Conservation (phyloP, 164 flowering plant species). For the Malania oleifera region DNA sequence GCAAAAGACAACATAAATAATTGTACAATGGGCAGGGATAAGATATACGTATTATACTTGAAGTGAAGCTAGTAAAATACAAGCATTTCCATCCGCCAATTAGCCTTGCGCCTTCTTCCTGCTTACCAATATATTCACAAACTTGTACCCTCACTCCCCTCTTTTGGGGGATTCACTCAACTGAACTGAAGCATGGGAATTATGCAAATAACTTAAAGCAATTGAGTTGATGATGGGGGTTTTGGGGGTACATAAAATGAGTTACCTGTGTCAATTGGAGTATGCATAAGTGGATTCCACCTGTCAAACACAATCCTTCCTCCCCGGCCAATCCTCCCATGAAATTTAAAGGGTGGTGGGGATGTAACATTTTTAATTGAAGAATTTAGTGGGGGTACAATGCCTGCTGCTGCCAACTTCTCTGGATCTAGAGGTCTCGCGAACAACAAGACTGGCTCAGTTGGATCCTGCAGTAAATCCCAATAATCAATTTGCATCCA, state of each 20-base stretch:
- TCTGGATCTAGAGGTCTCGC: constrained; percentile 77
- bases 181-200: no score
- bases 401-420: constrained; percentile 76
- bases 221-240: constrained; percentile 34
- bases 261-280: constrained; percentile 46
- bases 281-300: constrained; percentile 72
- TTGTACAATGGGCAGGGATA: no score
- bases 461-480: constrained; percentile 70
- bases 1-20: no score
- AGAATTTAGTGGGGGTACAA: constrained; percentile 52
- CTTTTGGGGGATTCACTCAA: no score
- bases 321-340: constrained; percentile 91
- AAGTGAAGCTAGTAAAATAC: no score
- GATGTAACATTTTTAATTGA: constrained; percentile 33
- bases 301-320: constrained; percentile 89
- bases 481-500: neutral
- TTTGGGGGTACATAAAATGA: constrained; percentile 42
- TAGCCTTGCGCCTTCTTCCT: no score
- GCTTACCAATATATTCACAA: no score
- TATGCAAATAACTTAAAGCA: constrained; percentile 15
- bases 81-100: no score
- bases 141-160: no score
- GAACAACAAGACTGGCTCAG: constrained; percentile 76
- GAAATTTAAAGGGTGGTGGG: constrained; percentile 35
- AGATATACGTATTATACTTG: no score